Evolutionary conservation across 2,329 filamentous ascomycete species (phyloP).

Genomic region (Clarireedia hainanense): DNA sequence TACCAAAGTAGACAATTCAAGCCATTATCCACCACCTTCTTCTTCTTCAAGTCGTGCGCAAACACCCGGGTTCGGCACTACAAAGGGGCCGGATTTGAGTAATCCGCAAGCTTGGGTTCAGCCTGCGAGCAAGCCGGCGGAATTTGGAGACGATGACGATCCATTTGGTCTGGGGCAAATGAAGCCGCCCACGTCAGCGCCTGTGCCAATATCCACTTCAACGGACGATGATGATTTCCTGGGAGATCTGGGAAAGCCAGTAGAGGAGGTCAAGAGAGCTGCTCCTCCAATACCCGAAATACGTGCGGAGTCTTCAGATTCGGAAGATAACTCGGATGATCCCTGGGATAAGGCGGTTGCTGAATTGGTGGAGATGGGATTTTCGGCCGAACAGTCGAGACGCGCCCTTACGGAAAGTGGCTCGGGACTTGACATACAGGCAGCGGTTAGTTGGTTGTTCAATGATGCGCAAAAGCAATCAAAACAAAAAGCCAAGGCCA

Average conservation of each 20-base stretch:
- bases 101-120: conserved; percentile 46
- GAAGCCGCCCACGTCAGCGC: conserved; percentile 26
- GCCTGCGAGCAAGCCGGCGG: conserved; percentile 15
- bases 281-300: conserved; percentile 26
- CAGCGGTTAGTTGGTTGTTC: conserved; percentile 79
- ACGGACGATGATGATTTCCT: conserved; percentile 59
- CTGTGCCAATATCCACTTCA: conserved; percentile 19
- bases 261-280: conserved; percentile 51
- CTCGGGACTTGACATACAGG: conserved; percentile 72
- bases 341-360: conserved; percentile 73
- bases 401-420: conserved; percentile 74
- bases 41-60: conserved; percentile 29
- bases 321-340: conserved; percentile 37
- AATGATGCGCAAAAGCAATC: conserved; percentile 75
- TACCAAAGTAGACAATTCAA: conserved; percentile 60
- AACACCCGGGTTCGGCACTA: conserved; percentile 36
- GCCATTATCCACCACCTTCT: conserved; percentile 52
- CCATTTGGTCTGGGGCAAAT: conserved; percentile 74
- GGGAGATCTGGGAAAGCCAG: conserved; percentile 55
- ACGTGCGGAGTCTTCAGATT: conserved; percentile 14
- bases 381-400: conserved; percentile 74
- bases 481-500: conserved; percentile 59
- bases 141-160: conserved; percentile 62
- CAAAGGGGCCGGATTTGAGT: conserved; percentile 41
- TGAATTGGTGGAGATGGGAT: conserved; percentile 92